Evolutionary conservation across 164 flowering plant species (phyloP).

Genomic region (Akebia trifoliata): DNA sequence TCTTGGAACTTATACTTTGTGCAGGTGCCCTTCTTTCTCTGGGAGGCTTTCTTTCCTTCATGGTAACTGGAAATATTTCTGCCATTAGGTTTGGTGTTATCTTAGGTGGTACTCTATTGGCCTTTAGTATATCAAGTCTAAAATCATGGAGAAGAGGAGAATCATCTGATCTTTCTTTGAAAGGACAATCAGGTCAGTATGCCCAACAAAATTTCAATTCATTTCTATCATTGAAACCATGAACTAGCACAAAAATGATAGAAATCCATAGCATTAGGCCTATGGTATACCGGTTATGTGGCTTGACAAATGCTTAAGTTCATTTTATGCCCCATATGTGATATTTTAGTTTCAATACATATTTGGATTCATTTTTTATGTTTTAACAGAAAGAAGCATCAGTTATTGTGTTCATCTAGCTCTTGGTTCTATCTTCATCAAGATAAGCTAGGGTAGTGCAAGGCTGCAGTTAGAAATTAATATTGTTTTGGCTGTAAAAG

Average conservation of each 20-base stretch:
- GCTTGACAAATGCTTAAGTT: not conserved
- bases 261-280: too few relatives aligned
- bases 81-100: constrained; percentile 90
- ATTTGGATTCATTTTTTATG: too few relatives aligned
- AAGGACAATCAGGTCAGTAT: constrained; percentile 79
- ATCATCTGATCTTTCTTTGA: constrained; percentile 41
- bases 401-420: too few relatives aligned
- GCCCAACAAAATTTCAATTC: not conserved
- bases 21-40: constrained; percentile 70
- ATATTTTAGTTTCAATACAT: too few relatives aligned
- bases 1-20: constrained; percentile 14
- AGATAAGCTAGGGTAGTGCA: too few relatives aligned
- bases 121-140: constrained; percentile 65
- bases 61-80: constrained; percentile 77
- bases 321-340: too few relatives aligned
- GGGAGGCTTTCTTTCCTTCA: constrained; percentile 84
- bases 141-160: constrained; percentile 57
- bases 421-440: too few relatives aligned
- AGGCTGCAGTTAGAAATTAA: too few relatives aligned
- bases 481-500: too few relatives aligned
- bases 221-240: not conserved
- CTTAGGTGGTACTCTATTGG: constrained; percentile 79
- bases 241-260: too few relatives aligned
- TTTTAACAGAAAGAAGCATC: too few relatives aligned
- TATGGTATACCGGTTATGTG: not conserved